Conservation (phyloP, 1,139 yeast species). For the Blastobotrys serpentis region DNA sequence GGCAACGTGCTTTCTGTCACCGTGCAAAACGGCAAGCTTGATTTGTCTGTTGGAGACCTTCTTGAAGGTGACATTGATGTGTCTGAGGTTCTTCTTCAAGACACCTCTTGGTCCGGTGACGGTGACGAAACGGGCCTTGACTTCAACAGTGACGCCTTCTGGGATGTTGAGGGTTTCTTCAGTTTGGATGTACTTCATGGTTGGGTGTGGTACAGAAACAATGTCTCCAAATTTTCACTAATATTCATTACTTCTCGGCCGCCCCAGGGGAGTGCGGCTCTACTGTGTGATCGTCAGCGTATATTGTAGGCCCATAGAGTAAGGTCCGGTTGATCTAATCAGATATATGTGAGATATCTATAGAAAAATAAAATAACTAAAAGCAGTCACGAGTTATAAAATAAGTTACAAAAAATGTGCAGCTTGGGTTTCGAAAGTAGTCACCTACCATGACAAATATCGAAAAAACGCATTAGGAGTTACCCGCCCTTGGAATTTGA, state of each 20-base stretch:
- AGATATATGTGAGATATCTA: no score
- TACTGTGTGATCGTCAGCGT: constrained; percentile 1
- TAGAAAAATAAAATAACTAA: neutral
- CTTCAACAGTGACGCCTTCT: constrained; percentile 87
- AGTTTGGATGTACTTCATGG: constrained; percentile 92
- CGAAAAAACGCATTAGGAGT: neutral
- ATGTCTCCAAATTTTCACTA: neutral
- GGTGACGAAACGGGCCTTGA: constrained; percentile 87
- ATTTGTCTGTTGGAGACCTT: constrained; percentile 71
- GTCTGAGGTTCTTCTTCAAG: constrained; percentile 86
- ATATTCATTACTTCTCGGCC: neutral
- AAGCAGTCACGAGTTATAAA: neutral
- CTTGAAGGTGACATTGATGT: constrained; percentile 88
- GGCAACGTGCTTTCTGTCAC: constrained; percentile 99
- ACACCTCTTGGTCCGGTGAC: constrained; percentile 99
- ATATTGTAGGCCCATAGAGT: neutral
- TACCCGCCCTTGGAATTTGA: neutral
- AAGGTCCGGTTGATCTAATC: no score
- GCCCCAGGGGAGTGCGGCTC: neutral
- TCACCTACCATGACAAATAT: neutral
- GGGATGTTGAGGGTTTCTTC: constrained; percentile 91
- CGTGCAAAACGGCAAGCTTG: constrained; percentile 93
- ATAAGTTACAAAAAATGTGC: neutral
- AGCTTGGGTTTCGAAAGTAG: neutral
- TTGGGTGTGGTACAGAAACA: constrained; percentile 16